A percentile compares a stretch with the other conserved stretches of the same genome.
phyloP scores from a whole-genome alignment of 208 protist species.

The Polymyxa betae region DNA sequence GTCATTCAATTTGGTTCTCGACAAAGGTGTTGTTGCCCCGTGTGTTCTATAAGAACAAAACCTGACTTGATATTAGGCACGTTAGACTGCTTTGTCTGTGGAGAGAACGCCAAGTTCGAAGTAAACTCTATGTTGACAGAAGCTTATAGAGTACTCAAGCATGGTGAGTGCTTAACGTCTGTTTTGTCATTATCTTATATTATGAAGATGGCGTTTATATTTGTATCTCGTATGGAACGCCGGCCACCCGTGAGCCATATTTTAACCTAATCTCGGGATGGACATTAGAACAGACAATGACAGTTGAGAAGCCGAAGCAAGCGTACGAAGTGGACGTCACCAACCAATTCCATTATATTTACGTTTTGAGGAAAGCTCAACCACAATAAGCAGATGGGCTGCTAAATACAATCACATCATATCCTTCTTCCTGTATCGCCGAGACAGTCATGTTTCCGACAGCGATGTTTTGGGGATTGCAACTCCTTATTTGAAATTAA shows the following conservation, averaged over 20 bases:
- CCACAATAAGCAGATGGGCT: no score
- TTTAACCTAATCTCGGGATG: not conserved
- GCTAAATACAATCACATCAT: no score
- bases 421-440: no score
- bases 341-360: conserved; percentile 13
- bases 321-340: not conserved
- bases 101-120: not conserved
- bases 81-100: conserved; percentile 27
- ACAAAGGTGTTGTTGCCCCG: conserved; percentile 32
- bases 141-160: not conserved
- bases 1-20: conserved; percentile 18
- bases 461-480: not conserved
- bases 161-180: not conserved
- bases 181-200: not conserved
- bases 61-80: not conserved
- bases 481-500: conserved; percentile 3
- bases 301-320: conserved; percentile 41
- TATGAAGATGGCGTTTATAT: conserved; percentile 35
- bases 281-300: not conserved
- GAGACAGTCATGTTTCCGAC: not conserved
- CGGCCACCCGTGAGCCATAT: not conserved
- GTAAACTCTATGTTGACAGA: not conserved
- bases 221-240: conserved; percentile 40
- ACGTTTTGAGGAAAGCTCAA: not conserved
- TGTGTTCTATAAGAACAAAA: not conserved